A percentile compares a stretch with the other conserved stretches of the same genome.
Conservation (phyloP, 176 grass and related monocot species). For the Oryza longistaminata region DNA sequence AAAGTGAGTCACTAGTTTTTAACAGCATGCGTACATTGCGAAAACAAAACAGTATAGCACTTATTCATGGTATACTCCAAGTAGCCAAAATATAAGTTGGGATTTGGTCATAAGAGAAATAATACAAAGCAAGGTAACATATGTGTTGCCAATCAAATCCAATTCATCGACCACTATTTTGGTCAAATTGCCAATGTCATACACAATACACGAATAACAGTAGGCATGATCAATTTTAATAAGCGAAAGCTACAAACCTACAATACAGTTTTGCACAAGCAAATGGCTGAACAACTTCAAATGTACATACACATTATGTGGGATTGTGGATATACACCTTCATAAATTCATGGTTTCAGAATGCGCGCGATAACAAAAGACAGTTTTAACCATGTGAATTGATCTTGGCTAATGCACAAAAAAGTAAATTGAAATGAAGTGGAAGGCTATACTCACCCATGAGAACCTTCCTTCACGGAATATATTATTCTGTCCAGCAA, state of each 20-base stretch:
- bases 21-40: neutral
- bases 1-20: neutral
- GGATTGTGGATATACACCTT: neutral
- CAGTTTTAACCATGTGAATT: neutral
- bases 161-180: neutral
- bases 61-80: neutral
- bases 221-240: neutral
- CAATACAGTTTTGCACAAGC: neutral
- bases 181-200: neutral
- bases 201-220: neutral
- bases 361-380: neutral
- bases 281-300: neutral
- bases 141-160: neutral
- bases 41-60: neutral
- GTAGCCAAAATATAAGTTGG: neutral
- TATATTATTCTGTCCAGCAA: constrained; percentile 64
- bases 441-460: constrained; percentile 57
- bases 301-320: neutral
- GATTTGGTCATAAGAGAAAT: neutral
- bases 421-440: constrained; percentile 16
- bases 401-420: neutral
- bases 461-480: constrained; percentile 84
- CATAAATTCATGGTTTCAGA: neutral
- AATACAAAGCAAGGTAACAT: too few relatives aligned
- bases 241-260: neutral